A percentile compares a stretch with the other conserved stretches of the same genome.
These are phyloP conservation scores for Immersiporthe knoxdaviesiana DNA, from an alignment of 2,329 filamentous ascomycete genomes.

Conservation along the genomic window DNA sequence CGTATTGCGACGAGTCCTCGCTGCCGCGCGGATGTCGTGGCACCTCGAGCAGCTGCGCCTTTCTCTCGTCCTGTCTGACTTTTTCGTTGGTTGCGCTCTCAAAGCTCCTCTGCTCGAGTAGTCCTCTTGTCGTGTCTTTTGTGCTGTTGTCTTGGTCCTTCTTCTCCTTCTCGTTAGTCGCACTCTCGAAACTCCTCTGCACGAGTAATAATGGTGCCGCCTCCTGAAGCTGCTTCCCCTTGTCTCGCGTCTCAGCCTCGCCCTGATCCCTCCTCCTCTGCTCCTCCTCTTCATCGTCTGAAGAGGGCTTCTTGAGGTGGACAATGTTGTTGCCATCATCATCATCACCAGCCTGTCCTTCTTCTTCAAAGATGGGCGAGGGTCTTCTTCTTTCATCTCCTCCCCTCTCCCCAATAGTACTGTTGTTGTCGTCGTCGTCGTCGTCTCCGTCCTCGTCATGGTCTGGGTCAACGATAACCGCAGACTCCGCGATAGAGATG, in stretches of 20 bases:
- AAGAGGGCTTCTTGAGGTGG: too few species aligned
- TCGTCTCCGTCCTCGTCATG: slow-evolving; percentile 29
- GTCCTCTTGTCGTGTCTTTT: slow-evolving; percentile 30
- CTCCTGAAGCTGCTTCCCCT: not conserved
- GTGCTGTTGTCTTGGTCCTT: not conserved
- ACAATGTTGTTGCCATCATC: not conserved
- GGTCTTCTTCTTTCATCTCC: slow-evolving; percentile 7
- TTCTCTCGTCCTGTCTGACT: slow-evolving; percentile 15
- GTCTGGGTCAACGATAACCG: slow-evolving; percentile 46
- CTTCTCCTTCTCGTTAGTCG: slow-evolving; percentile 5
- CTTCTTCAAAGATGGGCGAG: slow-evolving; percentile 11
- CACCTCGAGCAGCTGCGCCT: slow-evolving; percentile 20
- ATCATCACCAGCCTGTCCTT: not conserved
- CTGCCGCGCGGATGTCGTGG: slow-evolving; percentile 14
- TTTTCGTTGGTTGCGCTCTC: slow-evolving; percentile 15
- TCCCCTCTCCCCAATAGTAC: not conserved
- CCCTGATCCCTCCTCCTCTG: not conserved
- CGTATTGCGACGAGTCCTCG: slow-evolving; percentile 5
- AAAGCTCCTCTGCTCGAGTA: slow-evolving; percentile 1
- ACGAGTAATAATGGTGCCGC: not conserved
- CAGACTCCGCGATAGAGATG: slow-evolving; percentile 43
- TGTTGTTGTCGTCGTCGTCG: not conserved
- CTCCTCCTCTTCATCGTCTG: not conserved
- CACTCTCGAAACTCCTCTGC: slow-evolving; percentile 9
- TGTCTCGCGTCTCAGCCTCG: slow-evolving; percentile 8